Evolutionary conservation across 805 yeast species (phyloP), one percentile per base, ranked within the genome.

Genomic region (Cyberlindnera meyerae): DNA sequence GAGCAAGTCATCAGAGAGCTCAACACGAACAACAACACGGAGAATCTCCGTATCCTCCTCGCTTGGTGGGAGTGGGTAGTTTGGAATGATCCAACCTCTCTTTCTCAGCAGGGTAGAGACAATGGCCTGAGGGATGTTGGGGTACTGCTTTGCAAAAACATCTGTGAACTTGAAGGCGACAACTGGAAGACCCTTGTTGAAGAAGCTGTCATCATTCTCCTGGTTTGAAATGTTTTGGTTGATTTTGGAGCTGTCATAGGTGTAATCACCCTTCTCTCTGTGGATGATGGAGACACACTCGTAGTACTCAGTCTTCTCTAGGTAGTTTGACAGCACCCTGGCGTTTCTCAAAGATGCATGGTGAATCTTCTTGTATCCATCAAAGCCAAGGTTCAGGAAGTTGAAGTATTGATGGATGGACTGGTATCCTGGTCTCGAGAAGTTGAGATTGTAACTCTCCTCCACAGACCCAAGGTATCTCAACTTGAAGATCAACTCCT

Each of bases 401-500:
- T 83, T 82, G 69, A 65, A 87, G 68, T 88, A 89, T 63, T 88
- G 96, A 54, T 82, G 87, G 44, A 88, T 69, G 22, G 89, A 89
- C 41, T 89, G 95, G 73, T 77, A 84, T 1, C 96, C 96, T 7
- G 97, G 93, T 57, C 96, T 77, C 7, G 95, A 84, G 62, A 88
- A 88, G 65, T 88, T 88, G 58, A 88, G 71, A 26, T 79, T 85
- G 66, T 77, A 89, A 18, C 93, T 81, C 60, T 82, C 90, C 60
- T 88, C 96, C 6, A 79, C 71, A 16, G 95, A 94, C 24, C 97
- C 97, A 27, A 88, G 68, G 60, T 88, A 88, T 56, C 79, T 79
- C 54, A 88, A 69, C 47, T 82, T 79, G 63, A 88, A 88, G 51
- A 81, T 73, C 45, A 88, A 68, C 43, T 75, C 77, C 40, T 77